Evolutionary conservation across 2,329 filamentous ascomycete species (phyloP), one percentile per base, ranked within the genome.

Genomic region (Hypoxylon sp.): DNA sequence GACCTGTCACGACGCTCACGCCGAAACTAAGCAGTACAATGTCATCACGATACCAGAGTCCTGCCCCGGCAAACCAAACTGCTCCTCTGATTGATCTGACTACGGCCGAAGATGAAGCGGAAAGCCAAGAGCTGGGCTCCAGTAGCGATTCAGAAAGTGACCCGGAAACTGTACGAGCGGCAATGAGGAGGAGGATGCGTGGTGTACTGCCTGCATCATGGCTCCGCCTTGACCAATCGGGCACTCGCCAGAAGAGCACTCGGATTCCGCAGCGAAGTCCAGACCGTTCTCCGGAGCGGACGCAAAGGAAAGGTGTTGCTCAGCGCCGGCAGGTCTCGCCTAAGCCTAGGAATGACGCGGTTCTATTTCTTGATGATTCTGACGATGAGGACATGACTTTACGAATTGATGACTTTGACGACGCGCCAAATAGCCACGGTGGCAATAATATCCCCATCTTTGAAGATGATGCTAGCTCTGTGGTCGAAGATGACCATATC

Each of bases 181-280:
- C 64, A 2, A 78, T 79, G 33, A 82, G 77, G 54, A 80, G 81
- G 57, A 80, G 81, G 53, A 86, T 90, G 49, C 82, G 82, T 55
- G 87, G 88, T 20, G 87, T 90, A 6, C 80, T 90, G 45, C 88
- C 88, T 38, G 88, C 88, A n/a, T 91, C 88, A 4, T 90, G 88
- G 85, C 80, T 90, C 58, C 83, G 88, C 42, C 75, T 91, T 22
- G 86, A 89, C 71, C 83, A 85, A 61, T 79, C 83, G 58, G 73
- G 75, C 22, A 67, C 77, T 28, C 76, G 72, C 61, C 79, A 76
- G 57, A 71, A 70, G 33, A 65, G 73, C 52, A 76, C 75, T 58
- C 74, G 74, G 48, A 50, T 65, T 18, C 74, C 70, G 46, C 76
- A 73, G 68, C 65, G 71, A 55, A 73, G 75, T 71, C 76, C 74